Conservation (phyloP, 257 asterid genomes). For the Handroanthus guayacan region DNA sequence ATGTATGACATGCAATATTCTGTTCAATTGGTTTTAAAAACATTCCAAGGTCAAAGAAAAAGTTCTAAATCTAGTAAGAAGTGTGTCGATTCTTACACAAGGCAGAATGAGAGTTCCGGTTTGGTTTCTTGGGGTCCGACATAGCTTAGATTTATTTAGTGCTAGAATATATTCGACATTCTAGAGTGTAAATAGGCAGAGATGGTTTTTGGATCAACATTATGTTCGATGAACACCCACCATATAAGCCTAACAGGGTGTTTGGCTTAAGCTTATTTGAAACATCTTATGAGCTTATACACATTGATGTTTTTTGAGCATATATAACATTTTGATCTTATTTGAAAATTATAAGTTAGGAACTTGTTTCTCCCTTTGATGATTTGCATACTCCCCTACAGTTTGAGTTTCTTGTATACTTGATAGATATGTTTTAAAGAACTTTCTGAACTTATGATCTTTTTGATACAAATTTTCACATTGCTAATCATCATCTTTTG, state of each 20-base stretch:
- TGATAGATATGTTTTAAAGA: background rate
- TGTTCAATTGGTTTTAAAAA: background rate
- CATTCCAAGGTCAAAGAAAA: background rate
- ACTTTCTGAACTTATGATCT: background rate
- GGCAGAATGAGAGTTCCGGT: background rate
- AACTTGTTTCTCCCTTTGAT: background rate
- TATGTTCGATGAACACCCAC: background rate
- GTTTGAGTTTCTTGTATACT: conserved; percentile 11
- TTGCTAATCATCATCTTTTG: conserved; percentile 22
- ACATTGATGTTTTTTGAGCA: no score
- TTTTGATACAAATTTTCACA: background rate
- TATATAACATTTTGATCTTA: no score
- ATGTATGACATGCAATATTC: background rate
- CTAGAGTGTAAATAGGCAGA: background rate
- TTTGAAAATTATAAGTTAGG: no score
- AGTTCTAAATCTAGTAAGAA: background rate
- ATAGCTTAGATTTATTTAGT: background rate
- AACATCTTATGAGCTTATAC: no score
- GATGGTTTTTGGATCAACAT: background rate
- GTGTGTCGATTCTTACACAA: background rate
- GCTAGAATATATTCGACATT: background rate
- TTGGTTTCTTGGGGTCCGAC: background rate
- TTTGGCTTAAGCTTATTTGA: background rate
- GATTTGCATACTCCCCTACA: background rate
- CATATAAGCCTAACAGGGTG: background rate